phyloP scores from a whole-genome alignment of 2,329 filamentous ascomycete species.

The Cadophora sp. region DNA sequence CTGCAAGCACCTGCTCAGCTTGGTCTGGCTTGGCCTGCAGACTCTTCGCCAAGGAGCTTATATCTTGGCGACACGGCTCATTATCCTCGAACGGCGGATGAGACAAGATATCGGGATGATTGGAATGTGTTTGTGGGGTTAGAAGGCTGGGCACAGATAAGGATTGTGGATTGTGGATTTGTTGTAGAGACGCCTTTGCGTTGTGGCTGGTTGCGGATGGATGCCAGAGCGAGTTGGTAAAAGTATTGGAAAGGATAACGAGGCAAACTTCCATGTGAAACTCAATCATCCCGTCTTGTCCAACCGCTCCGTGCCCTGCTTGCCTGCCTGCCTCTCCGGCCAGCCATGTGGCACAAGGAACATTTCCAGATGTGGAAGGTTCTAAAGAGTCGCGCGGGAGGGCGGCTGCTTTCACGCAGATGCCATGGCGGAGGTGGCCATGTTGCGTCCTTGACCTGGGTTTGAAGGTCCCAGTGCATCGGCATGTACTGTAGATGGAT shows the following conservation, averaged over 20 bases:
- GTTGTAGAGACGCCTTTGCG: not conserved
- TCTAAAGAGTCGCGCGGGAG: not conserved
- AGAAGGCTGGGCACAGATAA: not conserved
- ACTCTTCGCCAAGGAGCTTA: not conserved
- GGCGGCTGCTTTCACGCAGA: slow-evolving; percentile 7
- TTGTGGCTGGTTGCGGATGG: not conserved
- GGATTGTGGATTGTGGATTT: not conserved
- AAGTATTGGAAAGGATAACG: not conserved
- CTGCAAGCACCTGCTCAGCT: slow-evolving; percentile 6
- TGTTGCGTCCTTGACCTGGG: not conserved
- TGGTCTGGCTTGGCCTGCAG: slow-evolving; percentile 10
- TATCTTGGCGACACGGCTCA: not conserved
- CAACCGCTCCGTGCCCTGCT: not conserved
- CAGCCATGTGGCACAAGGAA: slow-evolving; percentile 1
- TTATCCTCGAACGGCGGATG: slow-evolving; percentile 1
- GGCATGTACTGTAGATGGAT: not conserved
- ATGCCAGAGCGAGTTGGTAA: not conserved
- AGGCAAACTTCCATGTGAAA: not conserved
- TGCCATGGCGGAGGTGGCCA: not conserved
- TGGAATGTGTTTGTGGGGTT: not conserved
- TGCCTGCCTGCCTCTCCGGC: not conserved
- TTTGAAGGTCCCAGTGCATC: not conserved
- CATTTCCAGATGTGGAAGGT: slow-evolving; percentile 13
- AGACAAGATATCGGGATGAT: slow-evolving; percentile 4
- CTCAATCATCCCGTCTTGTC: not conserved